A percentile compares a stretch with the other conserved stretches of the same genome.
These are phyloP conservation scores for Paraurostyla sp. DNA, from an alignment of 73 alveolate species.

Conservation along the genomic window DNA sequence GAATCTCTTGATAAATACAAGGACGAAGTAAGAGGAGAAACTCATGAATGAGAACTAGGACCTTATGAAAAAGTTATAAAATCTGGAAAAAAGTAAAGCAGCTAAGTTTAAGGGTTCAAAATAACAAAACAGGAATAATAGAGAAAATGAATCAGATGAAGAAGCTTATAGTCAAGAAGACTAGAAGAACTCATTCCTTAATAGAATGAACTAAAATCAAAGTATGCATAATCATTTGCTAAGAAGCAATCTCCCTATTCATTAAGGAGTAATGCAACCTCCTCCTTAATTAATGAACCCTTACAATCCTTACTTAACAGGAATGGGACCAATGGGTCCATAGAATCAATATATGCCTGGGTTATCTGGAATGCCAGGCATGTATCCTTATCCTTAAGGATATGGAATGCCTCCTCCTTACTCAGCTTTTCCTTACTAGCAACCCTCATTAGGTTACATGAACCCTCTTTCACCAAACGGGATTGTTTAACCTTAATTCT, in stretches of 20 bases:
- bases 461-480: too few species aligned
- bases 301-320: slow-evolving; percentile 8
- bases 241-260: neutral
- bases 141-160: neutral
- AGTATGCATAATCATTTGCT: neutral
- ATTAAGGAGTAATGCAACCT: neutral
- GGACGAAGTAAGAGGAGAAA: slow-evolving; percentile 3
- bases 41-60: neutral
- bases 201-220: slow-evolving; percentile 1
- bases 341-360: too few species aligned
- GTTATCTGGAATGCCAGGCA: too few species aligned
- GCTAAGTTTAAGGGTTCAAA: neutral
- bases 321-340: neutral
- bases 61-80: neutral
- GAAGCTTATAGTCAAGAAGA: neutral
- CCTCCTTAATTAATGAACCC: neutral
- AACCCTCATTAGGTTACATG: too few species aligned
- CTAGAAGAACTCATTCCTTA: neutral
- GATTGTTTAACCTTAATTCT: too few species aligned
- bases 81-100: neutral
- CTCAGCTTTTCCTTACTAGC: too few species aligned
- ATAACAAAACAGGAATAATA: neutral
- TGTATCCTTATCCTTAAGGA: too few species aligned
- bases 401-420: too few species aligned
- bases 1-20: neutral